Percentiles rank a stretch among this genome's conserved stretches.
Conservation (phyloP, 192 early-diverging fungal species). For the Polychytrium aggregatum region DNA sequence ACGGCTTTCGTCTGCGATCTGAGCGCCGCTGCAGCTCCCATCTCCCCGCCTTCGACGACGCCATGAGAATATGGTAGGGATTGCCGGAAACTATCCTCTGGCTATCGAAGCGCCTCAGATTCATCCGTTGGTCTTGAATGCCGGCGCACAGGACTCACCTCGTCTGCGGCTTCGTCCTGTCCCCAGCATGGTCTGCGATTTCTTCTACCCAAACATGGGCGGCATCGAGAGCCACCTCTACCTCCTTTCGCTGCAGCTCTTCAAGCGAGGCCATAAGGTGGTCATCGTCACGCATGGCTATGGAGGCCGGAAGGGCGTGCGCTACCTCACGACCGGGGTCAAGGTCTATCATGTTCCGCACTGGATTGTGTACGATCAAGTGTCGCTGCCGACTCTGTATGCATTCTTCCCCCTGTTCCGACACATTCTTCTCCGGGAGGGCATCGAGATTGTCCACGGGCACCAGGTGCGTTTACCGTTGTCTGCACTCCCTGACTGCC, state of each 20-base stretch:
- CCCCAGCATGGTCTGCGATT: conserved; percentile 89
- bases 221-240: conserved; percentile 93
- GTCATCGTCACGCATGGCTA: conserved; percentile 91
- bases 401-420: conserved; percentile 83
- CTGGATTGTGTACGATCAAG: conserved; percentile 73
- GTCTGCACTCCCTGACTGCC: no score
- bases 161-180: no score
- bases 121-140: no score
- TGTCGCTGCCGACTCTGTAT: conserved; percentile 77
- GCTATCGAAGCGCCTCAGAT: no score
- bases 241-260: conserved; percentile 78
- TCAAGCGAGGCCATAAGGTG: conserved; percentile 85
- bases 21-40: no score
- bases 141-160: no score
- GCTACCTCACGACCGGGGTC: conserved; percentile 81
- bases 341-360: conserved; percentile 94
- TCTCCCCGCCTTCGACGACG: no score
- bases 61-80: no score
- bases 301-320: conserved; percentile 58
- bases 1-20: no score
- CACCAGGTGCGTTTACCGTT: conserved; percentile 57
- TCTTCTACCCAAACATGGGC: conserved; percentile 95
- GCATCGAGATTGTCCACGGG: conserved; percentile 91
- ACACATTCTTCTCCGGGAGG: conserved; percentile 80
- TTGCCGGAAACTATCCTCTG: no score